These are phyloP conservation scores for Plasmodium sp. DNA, from an alignment of 169 alveolate genomes.

Conservation along the genomic window DNA sequence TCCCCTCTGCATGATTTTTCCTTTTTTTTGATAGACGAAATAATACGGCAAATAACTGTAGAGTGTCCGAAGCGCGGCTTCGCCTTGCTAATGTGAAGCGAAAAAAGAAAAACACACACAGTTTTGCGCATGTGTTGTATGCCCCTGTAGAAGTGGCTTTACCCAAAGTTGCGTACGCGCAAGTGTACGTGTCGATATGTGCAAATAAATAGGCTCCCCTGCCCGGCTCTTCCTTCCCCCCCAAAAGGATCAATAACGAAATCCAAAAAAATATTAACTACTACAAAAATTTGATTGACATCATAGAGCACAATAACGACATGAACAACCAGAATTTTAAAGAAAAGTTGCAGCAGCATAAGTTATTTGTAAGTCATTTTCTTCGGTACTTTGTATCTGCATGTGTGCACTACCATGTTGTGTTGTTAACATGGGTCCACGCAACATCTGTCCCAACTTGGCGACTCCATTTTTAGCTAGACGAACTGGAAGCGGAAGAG, in stretches of 20 bases:
- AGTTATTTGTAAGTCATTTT: background rate
- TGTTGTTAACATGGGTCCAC: background rate
- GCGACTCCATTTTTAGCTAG: constrained; percentile 7
- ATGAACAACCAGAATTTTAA: constrained; percentile 40
- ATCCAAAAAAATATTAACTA: constrained; percentile 40
- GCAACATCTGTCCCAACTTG: background rate
- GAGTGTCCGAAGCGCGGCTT: constrained; percentile 65
- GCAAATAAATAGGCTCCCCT: background rate
- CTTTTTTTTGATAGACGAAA: constrained; percentile 31
- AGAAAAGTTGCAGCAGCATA: constrained; percentile 1
- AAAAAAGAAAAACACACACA: background rate
- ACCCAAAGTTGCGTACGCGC: background rate
- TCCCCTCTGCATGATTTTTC: background rate
- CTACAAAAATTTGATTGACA: constrained; percentile 49
- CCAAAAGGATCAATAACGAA: constrained; percentile 36
- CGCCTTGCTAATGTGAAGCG: constrained; percentile 32
- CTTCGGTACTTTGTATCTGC: background rate
- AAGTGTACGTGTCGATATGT: background rate
- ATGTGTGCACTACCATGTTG: background rate
- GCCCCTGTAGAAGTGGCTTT: background rate
- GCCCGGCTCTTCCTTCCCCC: background rate
- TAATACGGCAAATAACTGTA: constrained; percentile 36
- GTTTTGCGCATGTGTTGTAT: background rate
- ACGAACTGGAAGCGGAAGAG: constrained; percentile 30
- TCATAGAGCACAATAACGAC: constrained; percentile 62